Conservation (phyloP, 1,284 basidiomycete species). For the Irpex sp. region DNA sequence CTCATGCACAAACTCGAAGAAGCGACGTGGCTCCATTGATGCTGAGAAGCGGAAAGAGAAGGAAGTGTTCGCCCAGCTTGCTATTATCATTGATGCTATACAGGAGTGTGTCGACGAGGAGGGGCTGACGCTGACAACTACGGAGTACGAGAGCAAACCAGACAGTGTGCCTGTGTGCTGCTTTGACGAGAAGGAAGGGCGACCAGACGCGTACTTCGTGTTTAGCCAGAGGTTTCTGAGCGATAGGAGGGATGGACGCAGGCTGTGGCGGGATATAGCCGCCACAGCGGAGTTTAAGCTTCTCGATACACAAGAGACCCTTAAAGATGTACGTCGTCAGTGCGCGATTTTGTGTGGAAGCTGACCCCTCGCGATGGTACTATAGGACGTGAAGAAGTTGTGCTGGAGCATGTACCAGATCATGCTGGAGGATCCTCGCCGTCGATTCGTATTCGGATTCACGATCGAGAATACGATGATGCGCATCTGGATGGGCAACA, state of each 20-base stretch:
- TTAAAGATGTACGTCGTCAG: not conserved
- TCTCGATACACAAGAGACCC: not conserved
- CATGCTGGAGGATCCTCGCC: slow-evolving; percentile 5
- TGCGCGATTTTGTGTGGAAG: not conserved
- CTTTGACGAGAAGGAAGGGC: not conserved
- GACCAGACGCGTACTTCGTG: not conserved
- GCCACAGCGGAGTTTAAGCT: slow-evolving; percentile 3
- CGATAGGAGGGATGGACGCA: not conserved
- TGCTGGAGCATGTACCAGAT: slow-evolving; percentile 2
- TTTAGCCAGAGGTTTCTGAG: not conserved
- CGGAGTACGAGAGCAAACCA: not conserved
- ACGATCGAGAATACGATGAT: slow-evolving; percentile 1
- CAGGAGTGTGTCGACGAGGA: not conserved
- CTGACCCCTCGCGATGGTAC: not conserved
- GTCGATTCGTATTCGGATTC: slow-evolving; percentile 5
- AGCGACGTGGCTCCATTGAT: not conserved
- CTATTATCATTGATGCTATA: not conserved
- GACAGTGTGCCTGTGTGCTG: not conserved
- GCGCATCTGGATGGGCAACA: not conserved
- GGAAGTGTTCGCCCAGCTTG: not conserved
- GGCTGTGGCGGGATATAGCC: slow-evolving; percentile 1
- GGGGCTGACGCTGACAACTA: not conserved
- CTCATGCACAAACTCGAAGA: not conserved
- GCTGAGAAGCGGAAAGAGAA: not conserved
- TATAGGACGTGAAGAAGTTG: not conserved